Evolutionary conservation across 1,284 basidiomycete species (phyloP), one percentile per base, ranked within the genome.

Genomic region (Marasmius oreades): DNA sequence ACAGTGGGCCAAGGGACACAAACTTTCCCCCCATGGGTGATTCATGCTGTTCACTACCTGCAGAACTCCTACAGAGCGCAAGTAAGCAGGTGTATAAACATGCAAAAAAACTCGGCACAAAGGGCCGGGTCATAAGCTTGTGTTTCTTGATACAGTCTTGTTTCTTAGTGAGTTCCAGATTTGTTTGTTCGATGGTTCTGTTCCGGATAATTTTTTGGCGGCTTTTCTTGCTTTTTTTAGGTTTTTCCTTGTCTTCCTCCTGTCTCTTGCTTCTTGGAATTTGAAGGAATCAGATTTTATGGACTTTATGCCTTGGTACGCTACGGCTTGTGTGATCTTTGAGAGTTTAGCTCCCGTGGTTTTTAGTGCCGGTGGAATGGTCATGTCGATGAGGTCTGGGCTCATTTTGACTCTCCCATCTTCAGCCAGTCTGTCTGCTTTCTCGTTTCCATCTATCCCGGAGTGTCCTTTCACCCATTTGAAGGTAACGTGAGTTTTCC

Each of bases 261-360:
- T 16, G 4, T 37, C 26, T n/a, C 44, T 18, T 2, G 37, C 20
- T 18, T 45, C 22, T 11, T 37, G 51, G 39, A 53, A 52, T 23
- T 37, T 51, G n/a, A 37, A 14, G 14, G 24, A 1, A 0, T 51
- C 20, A 1, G 23, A 7, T 34, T 33, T 56, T 33, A 5, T 3
- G 55, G 20, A 8, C 22, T 33, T 51, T 3, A 71, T 65, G 0
- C 51, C 68, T 39, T 57, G 45, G 56, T 72, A 73, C 2, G 66
- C 64, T 0, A 67, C 23, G 0, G 63, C 53, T 57, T 73, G 73
- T 0, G 69, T 67, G 0, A 69, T 33, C 2, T 20, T 33, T 0
- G 53, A 33, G 0, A 74, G 64, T 26, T 63, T 66, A 0, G 66
- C 66, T 0, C 72, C 71, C 0, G 59, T 14, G 0, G 63, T 14